Evolutionary conservation across 306 rosid species (phyloP), one percentile per base, ranked within the genome.

Genomic region (Gleditsia sinensis): DNA sequence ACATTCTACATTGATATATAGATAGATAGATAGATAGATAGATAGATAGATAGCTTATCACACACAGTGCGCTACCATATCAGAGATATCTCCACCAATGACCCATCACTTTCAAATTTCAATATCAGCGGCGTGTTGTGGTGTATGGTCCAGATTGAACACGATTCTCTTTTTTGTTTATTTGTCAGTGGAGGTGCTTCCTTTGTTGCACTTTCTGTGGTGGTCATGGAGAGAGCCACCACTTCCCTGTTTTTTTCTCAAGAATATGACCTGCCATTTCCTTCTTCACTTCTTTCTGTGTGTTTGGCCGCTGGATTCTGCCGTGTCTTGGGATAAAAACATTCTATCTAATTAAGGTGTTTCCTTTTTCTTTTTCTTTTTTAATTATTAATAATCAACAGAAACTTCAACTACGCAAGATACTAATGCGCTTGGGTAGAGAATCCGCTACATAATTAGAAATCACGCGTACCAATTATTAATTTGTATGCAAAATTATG

Each of bases 201-300:
- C 68, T 55, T 55, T 65, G 34, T 79, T 79, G 16, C 78, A 79
- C 83, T 57, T 72, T 56, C 70, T 24, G 25, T 27, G 83, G 79
- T 72, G 66, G 34, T 45, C 24, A 30, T 78, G 69, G 33, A 53
- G 48, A 25, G 13, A 60, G 24, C 0, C 45, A 17, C 59, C 78
- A 17, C 33, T 61, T 74, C 10, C 16, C n/a, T n/a, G 39, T 45
- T 59, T 21, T 40, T 27, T 43, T 25, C 23, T 2, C 3, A 3
- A 25, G 37, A 11, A 25, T 19, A 42, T 30, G 16, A 72, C 40
- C 66, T 54, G 49, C 19, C 48, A 1, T 59, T 51, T 59, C 46
- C 32, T 63, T 9, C 11, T 1, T 49, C 21, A 49, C 61, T 12
- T 3, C 12, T 63, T 20, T 60, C 17, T 34, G 24, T n/a, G n/a